Base-by-base conservation (phyloP, 768 basidiomycete species). In the Agaricus subrufescens region DNA sequence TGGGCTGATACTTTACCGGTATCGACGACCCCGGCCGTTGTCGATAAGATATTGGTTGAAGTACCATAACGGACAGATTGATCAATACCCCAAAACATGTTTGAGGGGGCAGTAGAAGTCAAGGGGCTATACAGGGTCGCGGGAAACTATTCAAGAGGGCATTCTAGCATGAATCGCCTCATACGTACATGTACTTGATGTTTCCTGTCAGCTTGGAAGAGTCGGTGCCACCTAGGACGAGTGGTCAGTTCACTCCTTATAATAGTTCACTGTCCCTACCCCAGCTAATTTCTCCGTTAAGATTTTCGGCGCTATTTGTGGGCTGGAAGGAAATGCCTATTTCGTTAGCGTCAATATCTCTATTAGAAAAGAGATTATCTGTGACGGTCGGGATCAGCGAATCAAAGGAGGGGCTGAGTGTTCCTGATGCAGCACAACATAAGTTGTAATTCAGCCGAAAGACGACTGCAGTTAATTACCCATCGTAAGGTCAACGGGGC, bases 71-170 rank as follows among this genome's bases (percentile, higher is more conserved):
- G 71, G 58, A 85, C 71, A 57, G 74, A 73, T 67, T 85, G 76
- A 65, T 82, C 71, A 57, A 86, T 81, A 38, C 84, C 84, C 84
- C 84, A 85, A 73, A 74, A 84, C 26, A 68, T 61, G 51, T 59
- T 67, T 37, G 80, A 73, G 29, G 84, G 83, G 26, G 53, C 62
- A 4, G 76, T 79, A 25, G 52, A 60, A 6, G 83, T 85, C 38
- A 82, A 42, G 23, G 80, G 73, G n/a, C 79, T 81, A 58, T 3
- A 52, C 11, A 23, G 19, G 19, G 19, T 37, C 19, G 19, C 19
- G 19, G 19, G 48, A 29, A 15, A n/a, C 29, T 48, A 30, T 47
- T 37, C 40, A 27, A n/a, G 56, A 43, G 38, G 19, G 23, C 48
- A 19, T n/a, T 34, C 34, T 19, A 34, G 9, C 19, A 37, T 11